These are phyloP conservation scores for Termitomyces sp. DNA, from an alignment of 768 basidiomycete species.

Conservation along the genomic window DNA sequence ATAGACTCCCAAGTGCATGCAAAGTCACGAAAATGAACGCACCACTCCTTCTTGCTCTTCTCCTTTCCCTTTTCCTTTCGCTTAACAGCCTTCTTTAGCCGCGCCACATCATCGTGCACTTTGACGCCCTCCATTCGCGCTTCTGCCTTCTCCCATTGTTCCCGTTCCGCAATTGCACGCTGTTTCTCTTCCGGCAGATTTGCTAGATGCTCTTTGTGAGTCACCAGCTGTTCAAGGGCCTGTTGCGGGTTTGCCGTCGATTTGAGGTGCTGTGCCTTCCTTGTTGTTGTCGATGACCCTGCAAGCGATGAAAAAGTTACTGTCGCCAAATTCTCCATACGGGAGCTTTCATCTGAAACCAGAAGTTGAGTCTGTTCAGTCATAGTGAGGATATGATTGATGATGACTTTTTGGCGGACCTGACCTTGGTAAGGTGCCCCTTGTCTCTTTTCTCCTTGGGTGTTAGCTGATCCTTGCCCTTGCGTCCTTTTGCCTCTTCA, in stretches of 20 bases:
- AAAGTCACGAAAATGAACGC: conserved; percentile 12
- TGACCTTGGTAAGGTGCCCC: conserved; percentile 51
- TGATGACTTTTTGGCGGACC: neutral
- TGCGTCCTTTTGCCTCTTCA: conserved; percentile 51
- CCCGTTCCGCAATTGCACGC: conserved; percentile 71
- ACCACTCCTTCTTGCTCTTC: conserved; percentile 87
- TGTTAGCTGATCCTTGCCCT: conserved; percentile 32
- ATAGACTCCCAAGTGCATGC: neutral
- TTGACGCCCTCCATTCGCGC: conserved; percentile 88
- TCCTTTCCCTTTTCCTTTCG: conserved; percentile 85
- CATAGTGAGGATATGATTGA: conserved; percentile 1
- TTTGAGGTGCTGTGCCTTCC: conserved; percentile 52
- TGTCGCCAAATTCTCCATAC: conserved; percentile 40
- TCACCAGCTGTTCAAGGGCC: conserved; percentile 75
- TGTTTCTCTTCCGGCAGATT: conserved; percentile 80
- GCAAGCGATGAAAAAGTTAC: conserved; percentile 66
- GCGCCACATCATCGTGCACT: conserved; percentile 78
- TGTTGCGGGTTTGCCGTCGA: conserved; percentile 78
- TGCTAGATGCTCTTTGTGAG: conserved; percentile 74
- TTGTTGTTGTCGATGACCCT: conserved; percentile 38
- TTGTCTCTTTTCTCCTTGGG: conserved; percentile 30
- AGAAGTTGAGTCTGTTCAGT: conserved; percentile 58
- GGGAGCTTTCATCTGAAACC: conserved; percentile 47
- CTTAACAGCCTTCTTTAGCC: conserved; percentile 91
- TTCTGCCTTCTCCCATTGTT: conserved; percentile 88